Evolutionary conservation across 140 eudicot genomes (phyloP).

Genomic region (Ambrosia hybrid): DNA sequence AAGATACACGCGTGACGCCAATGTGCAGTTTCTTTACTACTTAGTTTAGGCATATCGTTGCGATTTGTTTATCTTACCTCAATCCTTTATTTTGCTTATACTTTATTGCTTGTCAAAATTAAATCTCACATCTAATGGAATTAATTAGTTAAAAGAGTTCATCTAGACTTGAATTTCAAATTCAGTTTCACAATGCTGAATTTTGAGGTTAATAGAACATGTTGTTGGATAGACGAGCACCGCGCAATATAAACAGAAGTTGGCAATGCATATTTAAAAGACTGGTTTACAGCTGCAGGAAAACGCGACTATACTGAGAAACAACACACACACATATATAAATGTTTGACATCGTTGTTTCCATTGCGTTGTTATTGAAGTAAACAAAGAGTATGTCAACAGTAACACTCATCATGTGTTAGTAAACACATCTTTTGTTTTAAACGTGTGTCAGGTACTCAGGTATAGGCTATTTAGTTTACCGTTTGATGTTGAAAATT

Average conservation of each 20-base stretch:
- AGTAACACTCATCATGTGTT: background rate
- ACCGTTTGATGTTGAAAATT: background rate
- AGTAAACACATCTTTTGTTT: background rate
- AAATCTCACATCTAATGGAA: background rate
- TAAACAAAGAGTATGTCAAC: constrained; percentile 2
- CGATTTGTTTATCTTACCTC: no score
- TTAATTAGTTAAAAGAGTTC: no score
- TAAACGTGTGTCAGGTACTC: background rate
- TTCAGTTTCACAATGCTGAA: background rate
- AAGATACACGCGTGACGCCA: no score
- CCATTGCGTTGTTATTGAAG: background rate
- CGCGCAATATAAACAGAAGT: background rate
- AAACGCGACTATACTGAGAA: no score
- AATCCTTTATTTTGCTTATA: no score
- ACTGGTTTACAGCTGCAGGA: background rate
- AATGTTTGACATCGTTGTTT: background rate
- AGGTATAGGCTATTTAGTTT: background rate
- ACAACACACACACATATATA: no score
- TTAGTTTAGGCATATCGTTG: no score
- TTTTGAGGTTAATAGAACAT: background rate
- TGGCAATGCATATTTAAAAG: background rate
- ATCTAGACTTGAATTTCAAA: no score
- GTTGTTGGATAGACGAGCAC: background rate
- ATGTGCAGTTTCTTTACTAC: no score
- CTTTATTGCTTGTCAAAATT: background rate